Conservation (phyloP, 2,329 filamentous ascomycete species). For the Colletotrichum noveboracense region DNA sequence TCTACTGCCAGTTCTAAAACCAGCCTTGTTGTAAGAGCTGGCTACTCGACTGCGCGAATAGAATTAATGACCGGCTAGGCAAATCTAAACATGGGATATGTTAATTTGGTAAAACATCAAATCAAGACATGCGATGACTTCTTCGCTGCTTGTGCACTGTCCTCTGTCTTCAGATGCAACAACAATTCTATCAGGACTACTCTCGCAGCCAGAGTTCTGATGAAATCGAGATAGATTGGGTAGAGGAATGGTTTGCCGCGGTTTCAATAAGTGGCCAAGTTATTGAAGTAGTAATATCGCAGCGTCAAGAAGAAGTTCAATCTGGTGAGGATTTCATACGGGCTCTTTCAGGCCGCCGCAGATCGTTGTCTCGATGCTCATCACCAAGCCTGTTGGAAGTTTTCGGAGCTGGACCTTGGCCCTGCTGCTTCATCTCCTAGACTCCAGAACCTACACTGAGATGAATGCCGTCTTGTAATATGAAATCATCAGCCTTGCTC, state of each 20-base stretch:
- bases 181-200: accelerated
- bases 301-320: not conserved
- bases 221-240: not conserved
- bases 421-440: not conserved
- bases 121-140: not conserved
- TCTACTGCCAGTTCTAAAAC: not conserved
- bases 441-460: not conserved
- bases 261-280: not conserved
- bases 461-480: accelerated
- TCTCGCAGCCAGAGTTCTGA: too few relatives aligned
- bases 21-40: accelerated
- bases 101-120: accelerated
- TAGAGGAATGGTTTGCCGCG: too few relatives aligned
- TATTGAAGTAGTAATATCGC: not conserved
- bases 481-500: not conserved
- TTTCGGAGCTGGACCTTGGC: accelerated
- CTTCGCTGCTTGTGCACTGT: accelerated
- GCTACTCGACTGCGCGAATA: not conserved
- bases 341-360: not conserved
- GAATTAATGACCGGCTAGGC: too few relatives aligned
- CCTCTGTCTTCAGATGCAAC: not conserved
- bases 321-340: not conserved
- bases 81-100: not conserved
- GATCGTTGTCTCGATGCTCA: accelerated
- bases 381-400: not conserved